Evolutionary conservation across 2,329 filamentous ascomycete genomes (phyloP), one percentile per base, ranked within the genome.

Genomic region (Kalaharituber pfeilii): DNA sequence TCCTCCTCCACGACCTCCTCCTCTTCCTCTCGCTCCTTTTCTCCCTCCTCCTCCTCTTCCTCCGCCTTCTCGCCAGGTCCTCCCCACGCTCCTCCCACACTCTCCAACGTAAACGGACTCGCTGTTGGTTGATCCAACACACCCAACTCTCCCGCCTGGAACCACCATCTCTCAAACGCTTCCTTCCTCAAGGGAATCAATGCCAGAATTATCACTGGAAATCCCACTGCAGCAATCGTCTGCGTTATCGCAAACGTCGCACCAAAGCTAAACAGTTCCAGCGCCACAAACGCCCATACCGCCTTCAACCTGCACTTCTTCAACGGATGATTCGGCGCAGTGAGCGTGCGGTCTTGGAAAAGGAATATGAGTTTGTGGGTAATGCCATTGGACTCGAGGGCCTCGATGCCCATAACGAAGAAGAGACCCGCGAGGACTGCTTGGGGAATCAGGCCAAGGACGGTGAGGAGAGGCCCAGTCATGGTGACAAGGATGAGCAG

Each of bases 181-280:
- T 73, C 53, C 53, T 70, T 68, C 2, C 75, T 67, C 27, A 78
- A 60, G 0, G 77, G 77, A 6, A 80, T 77, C 18, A 79, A 67
- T 3, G 73, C 64, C 18, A 76, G 68, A 56, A 79, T 78, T 51
- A 79, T 70, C 13, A 79, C 70, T 0, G 77, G 77, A 57, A 79
- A 61, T 0, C 84, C 84, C 9, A 89, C 84, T 2, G 84, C 84
- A 2, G 84, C 84, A 50, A 88, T 81, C 0, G 84, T 88, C 69
- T 89, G 81, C 0, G 84, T 87, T 63, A 88, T 84, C 56, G 84
- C 84, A 66, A 89, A 87, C 0, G 84, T 89, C 22, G 80, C 83
- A 2, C 74, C 84, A 62, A 88, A 87, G 0, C 78, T 82, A 44
- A 81, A 82, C 3, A 88, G 68, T 67, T 87, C 80, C 29, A 86